Evolutionary conservation across 257 asterid genomes (phyloP).

Genomic region (Petunia secreta): DNA sequence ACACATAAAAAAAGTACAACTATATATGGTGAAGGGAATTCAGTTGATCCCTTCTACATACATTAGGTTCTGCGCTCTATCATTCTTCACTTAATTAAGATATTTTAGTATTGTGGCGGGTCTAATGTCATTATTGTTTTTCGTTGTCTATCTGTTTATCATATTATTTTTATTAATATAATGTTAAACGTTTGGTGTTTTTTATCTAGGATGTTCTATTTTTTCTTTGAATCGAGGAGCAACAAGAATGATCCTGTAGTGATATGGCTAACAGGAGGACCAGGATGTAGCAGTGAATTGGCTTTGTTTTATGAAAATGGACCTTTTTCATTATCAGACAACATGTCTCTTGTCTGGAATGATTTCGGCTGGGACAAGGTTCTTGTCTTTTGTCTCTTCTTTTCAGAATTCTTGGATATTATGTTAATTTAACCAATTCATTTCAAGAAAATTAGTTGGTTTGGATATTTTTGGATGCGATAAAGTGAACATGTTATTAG

Average conservation of each 20-base stretch:
- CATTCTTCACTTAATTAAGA: too few species aligned
- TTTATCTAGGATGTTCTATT: slow-evolving; percentile 77
- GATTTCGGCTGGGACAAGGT: slow-evolving; percentile 93
- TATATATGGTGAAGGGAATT: too few species aligned
- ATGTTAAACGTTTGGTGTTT: slow-evolving; percentile 23
- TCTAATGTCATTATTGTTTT: not conserved
- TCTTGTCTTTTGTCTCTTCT: not conserved
- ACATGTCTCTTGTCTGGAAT: slow-evolving; percentile 67
- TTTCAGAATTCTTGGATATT: not conserved
- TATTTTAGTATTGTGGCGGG: too few species aligned
- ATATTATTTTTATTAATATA: not conserved
- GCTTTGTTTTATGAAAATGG: slow-evolving; percentile 88
- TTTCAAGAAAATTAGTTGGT: not conserved
- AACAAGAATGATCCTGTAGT: slow-evolving; percentile 62
- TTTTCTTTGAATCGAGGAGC: slow-evolving; percentile 70
- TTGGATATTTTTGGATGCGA: not conserved
- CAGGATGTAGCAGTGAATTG: slow-evolving; percentile 77
- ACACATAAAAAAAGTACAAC: too few species aligned
- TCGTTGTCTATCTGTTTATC: not conserved
- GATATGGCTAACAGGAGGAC: slow-evolving; percentile 85
- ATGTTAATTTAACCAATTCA: not conserved
- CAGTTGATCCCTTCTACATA: too few species aligned
- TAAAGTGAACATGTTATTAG: not conserved
- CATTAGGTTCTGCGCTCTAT: too few species aligned
- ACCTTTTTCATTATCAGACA: slow-evolving; percentile 58